phyloP scores from a whole-genome alignment of 2,329 filamentous ascomycete species.

The Epichloe aotearoae region DNA sequence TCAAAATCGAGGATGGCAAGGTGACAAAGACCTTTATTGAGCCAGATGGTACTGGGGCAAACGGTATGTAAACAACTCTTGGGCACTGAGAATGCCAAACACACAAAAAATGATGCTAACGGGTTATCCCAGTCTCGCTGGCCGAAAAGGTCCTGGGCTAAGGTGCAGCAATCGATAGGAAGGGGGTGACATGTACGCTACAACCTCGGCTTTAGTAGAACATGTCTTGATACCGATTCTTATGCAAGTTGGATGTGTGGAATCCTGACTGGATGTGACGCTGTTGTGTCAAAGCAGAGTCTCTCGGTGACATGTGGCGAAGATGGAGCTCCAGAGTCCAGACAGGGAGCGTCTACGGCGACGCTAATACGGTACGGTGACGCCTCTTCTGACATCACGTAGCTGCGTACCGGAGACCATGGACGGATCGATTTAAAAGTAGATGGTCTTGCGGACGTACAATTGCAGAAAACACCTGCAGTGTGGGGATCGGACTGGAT shows the following conservation, averaged over 20 bases:
- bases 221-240: background rate
- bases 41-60: conserved; percentile 74
- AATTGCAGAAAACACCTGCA: background rate
- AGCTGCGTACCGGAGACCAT: no score
- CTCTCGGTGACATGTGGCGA: no score
- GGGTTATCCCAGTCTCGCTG: conserved; percentile 28
- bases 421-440: no score
- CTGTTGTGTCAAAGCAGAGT: no score
- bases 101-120: background rate
- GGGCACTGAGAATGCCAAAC: background rate
- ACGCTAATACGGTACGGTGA: no score
- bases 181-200: background rate
- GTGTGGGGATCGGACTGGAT: background rate
- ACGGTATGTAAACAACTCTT: conserved; percentile 36
- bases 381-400: no score
- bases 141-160: conserved; percentile 35
- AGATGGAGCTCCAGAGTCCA: no score
- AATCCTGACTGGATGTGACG: no score
- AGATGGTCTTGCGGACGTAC: no score
- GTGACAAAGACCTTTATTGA: conserved; percentile 73
- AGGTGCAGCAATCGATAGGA: background rate
- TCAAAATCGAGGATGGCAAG: conserved; percentile 73
- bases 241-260: background rate
- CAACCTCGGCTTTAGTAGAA: background rate
- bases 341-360: no score